Evolutionary conservation across 352 stramenopile genomes (phyloP).

Genomic region (Globisporangium parvum): DNA sequence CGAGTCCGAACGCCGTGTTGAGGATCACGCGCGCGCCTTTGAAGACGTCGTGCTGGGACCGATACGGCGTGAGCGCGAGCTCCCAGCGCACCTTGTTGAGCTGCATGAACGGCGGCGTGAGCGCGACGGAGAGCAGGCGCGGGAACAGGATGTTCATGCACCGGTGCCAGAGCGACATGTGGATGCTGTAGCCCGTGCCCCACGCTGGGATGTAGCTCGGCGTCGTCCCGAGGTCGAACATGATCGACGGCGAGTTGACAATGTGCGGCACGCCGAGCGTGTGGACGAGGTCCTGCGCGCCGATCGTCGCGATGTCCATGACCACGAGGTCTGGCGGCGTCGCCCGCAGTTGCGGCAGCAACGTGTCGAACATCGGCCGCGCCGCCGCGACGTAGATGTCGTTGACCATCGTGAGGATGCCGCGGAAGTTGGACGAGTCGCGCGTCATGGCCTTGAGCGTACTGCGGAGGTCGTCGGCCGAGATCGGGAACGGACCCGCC

Average conservation of each 20-base stretch:
- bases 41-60: slow-evolving; percentile 87
- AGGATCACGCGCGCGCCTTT: slow-evolving; percentile 77
- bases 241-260: slow-evolving; percentile 81
- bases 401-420: slow-evolving; percentile 86
- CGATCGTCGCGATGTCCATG: slow-evolving; percentile 77
- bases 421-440: slow-evolving; percentile 78
- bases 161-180: slow-evolving; percentile 85
- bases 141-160: slow-evolving; percentile 90
- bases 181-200: slow-evolving; percentile 72
- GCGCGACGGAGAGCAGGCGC: slow-evolving; percentile 69
- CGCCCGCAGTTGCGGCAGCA: slow-evolving; percentile 41
- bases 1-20: slow-evolving; percentile 86
- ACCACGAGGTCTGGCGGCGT: slow-evolving; percentile 63
- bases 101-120: slow-evolving; percentile 88
- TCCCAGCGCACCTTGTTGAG: slow-evolving; percentile 84
- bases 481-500: slow-evolving; percentile 66
- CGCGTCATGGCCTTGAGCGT: slow-evolving; percentile 77
- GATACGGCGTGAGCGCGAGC: slow-evolving; percentile 59
- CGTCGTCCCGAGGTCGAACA: slow-evolving; percentile 70
- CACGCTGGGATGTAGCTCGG: slow-evolving; percentile 81
- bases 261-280: slow-evolving; percentile 70
- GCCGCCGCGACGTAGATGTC: slow-evolving; percentile 79
- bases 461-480: slow-evolving; percentile 54
- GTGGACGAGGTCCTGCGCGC: slow-evolving; percentile 71
- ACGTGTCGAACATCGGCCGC: slow-evolving; percentile 70